Evolutionary conservation across 2,329 filamentous ascomycete genomes (phyloP).

Genomic region (Alternaria hordeiaustralica): DNA sequence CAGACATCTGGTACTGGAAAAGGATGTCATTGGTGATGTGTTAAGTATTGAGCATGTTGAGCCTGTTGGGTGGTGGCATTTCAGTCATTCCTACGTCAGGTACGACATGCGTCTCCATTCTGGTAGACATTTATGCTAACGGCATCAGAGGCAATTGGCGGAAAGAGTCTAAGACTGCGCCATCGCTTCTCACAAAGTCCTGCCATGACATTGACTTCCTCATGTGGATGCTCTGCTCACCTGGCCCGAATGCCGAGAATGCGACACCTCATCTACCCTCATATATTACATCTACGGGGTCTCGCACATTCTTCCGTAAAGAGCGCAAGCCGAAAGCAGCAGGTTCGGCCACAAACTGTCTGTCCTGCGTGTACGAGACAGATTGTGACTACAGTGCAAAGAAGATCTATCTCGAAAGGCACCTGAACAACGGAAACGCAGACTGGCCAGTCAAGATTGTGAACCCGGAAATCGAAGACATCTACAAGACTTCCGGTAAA

Average conservation of each 20-base stretch:
- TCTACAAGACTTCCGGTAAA: slow-evolving; percentile 55
- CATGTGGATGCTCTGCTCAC: slow-evolving; percentile 87
- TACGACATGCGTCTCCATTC: too few species aligned
- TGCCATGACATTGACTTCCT: slow-evolving; percentile 96
- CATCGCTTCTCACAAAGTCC: slow-evolving; percentile 88
- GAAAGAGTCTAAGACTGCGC: slow-evolving; percentile 76
- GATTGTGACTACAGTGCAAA: slow-evolving; percentile 86
- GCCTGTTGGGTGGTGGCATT: slow-evolving; percentile 97
- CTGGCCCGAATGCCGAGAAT: slow-evolving; percentile 53
- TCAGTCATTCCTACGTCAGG: slow-evolving; percentile 66
- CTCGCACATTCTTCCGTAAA: slow-evolving; percentile 77
- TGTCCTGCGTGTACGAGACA: slow-evolving; percentile 75
- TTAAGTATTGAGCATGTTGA: slow-evolving; percentile 90
- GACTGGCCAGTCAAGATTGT: slow-evolving; percentile 88
- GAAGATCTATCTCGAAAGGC: slow-evolving; percentile 77
- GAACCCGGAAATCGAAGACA: slow-evolving; percentile 89
- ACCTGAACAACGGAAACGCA: slow-evolving; percentile 70
- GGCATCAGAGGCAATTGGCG: slow-evolving; percentile 82
- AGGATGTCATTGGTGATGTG: slow-evolving; percentile 81
- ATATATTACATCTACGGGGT: slow-evolving; percentile 76
- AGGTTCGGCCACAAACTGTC: slow-evolving; percentile 82
- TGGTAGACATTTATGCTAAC: too few species aligned
- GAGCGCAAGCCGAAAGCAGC: slow-evolving; percentile 77
- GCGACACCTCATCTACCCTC: slow-evolving; percentile 73
- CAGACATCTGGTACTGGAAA: slow-evolving; percentile 75